Percentiles rank a stretch among this genome's conserved stretches.
These are phyloP conservation scores for Ustilago xerochloae DNA, from an alignment of 1,284 basidiomycete genomes.

Conservation along the genomic window DNA sequence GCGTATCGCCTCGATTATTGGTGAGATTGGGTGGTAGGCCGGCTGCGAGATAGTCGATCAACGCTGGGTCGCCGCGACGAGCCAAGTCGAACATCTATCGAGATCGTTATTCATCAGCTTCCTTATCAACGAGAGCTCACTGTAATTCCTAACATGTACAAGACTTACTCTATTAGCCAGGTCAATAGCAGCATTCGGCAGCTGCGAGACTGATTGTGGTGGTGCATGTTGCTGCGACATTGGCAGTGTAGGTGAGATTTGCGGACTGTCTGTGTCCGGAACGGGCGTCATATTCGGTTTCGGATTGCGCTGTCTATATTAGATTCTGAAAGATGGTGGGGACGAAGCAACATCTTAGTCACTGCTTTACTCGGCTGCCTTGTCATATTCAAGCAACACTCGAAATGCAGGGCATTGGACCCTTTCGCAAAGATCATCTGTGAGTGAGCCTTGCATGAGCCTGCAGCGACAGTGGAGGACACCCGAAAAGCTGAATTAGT, in stretches of 20 bases:
- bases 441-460: slow-evolving; percentile 31
- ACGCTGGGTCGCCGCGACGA: slow-evolving; percentile 73
- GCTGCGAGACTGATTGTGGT: slow-evolving; percentile 19
- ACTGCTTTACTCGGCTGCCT: not conserved
- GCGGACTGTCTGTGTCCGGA: not conserved
- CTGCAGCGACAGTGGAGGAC: not conserved
- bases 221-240: slow-evolving; percentile 3
- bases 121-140: no score
- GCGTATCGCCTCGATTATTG: slow-evolving; percentile 71
- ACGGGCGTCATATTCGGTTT: slow-evolving; percentile 11
- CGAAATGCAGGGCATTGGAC: slow-evolving; percentile 2
- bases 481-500: not conserved
- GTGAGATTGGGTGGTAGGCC: slow-evolving; percentile 83
- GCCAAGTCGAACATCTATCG: slow-evolving; percentile 78
- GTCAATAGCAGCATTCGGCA: slow-evolving; percentile 39
- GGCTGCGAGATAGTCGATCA: slow-evolving; percentile 73
- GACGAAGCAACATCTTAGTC: not conserved
- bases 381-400: no score
- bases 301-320: not conserved
- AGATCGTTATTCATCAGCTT: not conserved
- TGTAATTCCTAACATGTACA: no score
- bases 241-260: not conserved
- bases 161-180: slow-evolving; percentile 35
- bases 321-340: not conserved
- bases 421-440: slow-evolving; percentile 8